A percentile compares a stretch with the other conserved stretches of the same genome.
These are phyloP conservation scores for Globisporangium splendens DNA, from an alignment of 352 stramenopile genomes.

Conservation along the genomic window DNA sequence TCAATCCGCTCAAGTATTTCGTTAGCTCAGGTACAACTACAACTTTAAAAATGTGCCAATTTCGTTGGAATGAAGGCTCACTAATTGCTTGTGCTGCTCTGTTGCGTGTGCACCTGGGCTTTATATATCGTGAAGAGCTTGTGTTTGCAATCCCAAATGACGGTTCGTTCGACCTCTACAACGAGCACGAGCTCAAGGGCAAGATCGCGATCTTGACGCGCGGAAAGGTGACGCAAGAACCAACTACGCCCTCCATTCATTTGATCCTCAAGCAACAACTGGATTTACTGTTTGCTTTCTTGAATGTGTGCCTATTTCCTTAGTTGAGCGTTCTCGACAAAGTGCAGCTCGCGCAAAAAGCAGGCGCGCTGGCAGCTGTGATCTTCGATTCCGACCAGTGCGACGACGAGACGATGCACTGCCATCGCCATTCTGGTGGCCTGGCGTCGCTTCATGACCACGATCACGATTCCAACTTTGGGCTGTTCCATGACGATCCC, in stretches of 20 bases:
- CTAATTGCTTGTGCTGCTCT: too few species aligned
- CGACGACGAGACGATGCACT: conserved; percentile 13
- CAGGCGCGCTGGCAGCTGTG: conserved; percentile 9
- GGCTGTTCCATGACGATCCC: conserved; percentile 7
- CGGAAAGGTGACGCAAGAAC: conserved; percentile 1
- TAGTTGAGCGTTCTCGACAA: conserved; percentile 14
- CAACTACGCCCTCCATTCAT: too few species aligned
- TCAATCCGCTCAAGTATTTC: conserved; percentile 3
- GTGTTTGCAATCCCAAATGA: conserved; percentile 19
- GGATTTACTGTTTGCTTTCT: too few species aligned
- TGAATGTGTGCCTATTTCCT: too few species aligned
- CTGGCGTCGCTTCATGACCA: not conserved
- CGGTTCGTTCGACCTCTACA: conserved; percentile 13
- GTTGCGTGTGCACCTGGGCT: not conserved
- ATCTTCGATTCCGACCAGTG: conserved; percentile 11
- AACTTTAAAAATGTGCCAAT: too few species aligned
- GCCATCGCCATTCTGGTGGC: conserved; percentile 1
- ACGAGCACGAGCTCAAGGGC: conserved; percentile 12
- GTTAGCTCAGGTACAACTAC: conserved; percentile 10
- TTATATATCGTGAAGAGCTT: not conserved
- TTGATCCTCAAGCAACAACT: too few species aligned
- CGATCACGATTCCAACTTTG: not conserved
- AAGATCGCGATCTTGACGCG: conserved; percentile 15
- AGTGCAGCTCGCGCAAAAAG: conserved; percentile 8
- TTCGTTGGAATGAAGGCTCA: too few species aligned